Evolutionary conservation across 2,329 filamentous ascomycete species (phyloP).

Genomic region (Ceratocystis alfenasii): DNA sequence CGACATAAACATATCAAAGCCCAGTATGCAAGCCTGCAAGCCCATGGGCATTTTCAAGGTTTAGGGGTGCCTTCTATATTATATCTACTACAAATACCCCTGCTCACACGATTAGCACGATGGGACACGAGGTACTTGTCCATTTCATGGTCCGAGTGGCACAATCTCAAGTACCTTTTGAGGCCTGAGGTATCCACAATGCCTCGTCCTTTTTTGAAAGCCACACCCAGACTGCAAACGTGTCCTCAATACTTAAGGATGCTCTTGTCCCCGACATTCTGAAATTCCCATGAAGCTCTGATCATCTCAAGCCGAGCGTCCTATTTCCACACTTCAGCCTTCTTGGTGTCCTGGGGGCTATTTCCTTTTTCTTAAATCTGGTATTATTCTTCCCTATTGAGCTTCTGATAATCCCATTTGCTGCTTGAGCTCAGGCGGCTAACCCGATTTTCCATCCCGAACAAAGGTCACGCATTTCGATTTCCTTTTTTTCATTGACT

Average conservation of each 20-base stretch:
- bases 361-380: background rate
- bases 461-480: background rate
- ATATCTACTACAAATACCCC: conserved; percentile 10
- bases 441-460: conserved; percentile 10
- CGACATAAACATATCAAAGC: background rate
- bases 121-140: conserved; percentile 15
- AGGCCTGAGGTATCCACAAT: conserved; percentile 18
- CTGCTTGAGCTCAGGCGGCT: background rate
- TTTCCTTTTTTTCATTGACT: conserved; percentile 9
- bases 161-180: conserved; percentile 17
- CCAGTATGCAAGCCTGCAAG: background rate
- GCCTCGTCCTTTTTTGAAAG: background rate
- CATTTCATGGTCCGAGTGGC: background rate
- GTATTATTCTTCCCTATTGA: background rate
- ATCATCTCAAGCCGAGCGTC: conserved; percentile 21
- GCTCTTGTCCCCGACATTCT: conserved; percentile 16
- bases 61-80: conserved; percentile 15
- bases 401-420: background rate
- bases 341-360: background rate
- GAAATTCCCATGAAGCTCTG: conserved; percentile 4
- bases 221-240: conserved; percentile 20
- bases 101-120: background rate
- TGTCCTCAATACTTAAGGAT: conserved; percentile 24
- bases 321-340: conserved; percentile 13
- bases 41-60: background rate